These are phyloP conservation scores for Eucalyptus guilfoylei DNA, from an alignment of 345 rosid species.

Conservation along the genomic window DNA sequence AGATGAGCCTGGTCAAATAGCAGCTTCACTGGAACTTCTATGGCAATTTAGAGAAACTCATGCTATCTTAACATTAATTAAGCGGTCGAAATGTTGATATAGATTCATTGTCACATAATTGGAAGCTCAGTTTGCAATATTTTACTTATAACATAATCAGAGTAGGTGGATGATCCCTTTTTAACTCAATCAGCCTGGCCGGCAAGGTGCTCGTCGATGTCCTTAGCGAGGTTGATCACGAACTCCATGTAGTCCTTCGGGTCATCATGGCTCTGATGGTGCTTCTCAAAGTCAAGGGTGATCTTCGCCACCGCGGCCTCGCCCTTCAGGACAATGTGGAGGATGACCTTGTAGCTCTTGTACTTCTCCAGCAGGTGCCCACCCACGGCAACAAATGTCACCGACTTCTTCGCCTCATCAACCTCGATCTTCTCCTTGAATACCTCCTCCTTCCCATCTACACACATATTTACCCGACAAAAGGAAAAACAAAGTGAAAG, in stretches of 20 bases:
- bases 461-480: background rate
- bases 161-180: background rate
- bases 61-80: too few relatives aligned
- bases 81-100: too few relatives aligned
- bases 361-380: constrained; percentile 11
- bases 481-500: background rate
- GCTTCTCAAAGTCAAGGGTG: background rate
- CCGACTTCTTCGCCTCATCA: constrained; percentile 5
- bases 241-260: background rate
- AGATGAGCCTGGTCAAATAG: too few relatives aligned
- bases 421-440: constrained; percentile 14
- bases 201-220: background rate
- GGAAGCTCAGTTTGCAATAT: too few relatives aligned
- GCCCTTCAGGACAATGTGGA: background rate
- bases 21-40: too few relatives aligned
- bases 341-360: constrained; percentile 2
- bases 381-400: background rate
- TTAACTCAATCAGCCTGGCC: background rate
- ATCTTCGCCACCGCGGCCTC: background rate
- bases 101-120: too few relatives aligned
- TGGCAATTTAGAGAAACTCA: too few relatives aligned
- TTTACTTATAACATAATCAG: too few relatives aligned
- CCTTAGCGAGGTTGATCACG: background rate
- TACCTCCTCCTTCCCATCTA: constrained; percentile 1
- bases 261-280: background rate